Percentiles rank a stretch among this genome's conserved stretches.
These are phyloP conservation scores for Malus domestica DNA, from an alignment of 306 rosid species.

Conservation along the genomic window ASM211411v1 NC_041792.1:27806907-27807406, in stretches of 20 bases:
- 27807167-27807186: constrained; percentile 42
- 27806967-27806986: not conserved
- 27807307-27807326: constrained; percentile 71
- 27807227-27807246: constrained; percentile 43
- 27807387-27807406: constrained; percentile 52
- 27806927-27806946: not conserved
- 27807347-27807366: constrained; percentile 56
- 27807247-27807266: constrained; percentile 55
- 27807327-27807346: constrained; percentile 50
- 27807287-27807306: constrained; percentile 96
- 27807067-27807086: not conserved
- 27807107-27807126: not conserved
- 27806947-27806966: constrained; percentile 2
- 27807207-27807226: constrained; percentile 51
- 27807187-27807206: constrained; percentile 30
- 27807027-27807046: not conserved
- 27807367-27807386: constrained; percentile 81
- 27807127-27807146: not conserved
- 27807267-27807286: constrained; percentile 66
- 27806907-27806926: not conserved
- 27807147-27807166: constrained; percentile 20
- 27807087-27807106: not conserved
- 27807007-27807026: not conserved
- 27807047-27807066: not conserved
- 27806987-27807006: no score